phyloP scores from a whole-genome alignment of 2,329 filamentous ascomycete species.

The Neurospora sp. region DNA sequence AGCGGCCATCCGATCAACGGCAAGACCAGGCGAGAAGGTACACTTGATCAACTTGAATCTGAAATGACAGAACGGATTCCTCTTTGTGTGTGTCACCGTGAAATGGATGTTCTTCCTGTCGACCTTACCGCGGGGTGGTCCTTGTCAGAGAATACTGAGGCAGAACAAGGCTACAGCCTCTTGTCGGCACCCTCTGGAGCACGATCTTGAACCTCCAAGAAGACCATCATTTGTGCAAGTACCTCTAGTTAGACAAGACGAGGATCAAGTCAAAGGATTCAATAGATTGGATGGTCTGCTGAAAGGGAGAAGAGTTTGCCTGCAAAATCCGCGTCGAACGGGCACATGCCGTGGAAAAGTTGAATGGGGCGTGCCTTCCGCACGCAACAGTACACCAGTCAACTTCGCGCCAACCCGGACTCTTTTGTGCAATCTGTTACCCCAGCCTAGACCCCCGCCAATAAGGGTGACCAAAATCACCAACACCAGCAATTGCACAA shows the following conservation, averaged over 20 bases:
- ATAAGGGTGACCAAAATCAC: not conserved
- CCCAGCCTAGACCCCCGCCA: not conserved
- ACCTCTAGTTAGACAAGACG: not conserved
- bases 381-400: not conserved
- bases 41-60: not conserved
- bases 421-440: not conserved
- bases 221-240: not conserved
- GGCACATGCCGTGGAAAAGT: not conserved
- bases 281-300: not conserved
- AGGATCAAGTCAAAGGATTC: not conserved
- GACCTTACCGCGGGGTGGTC: not conserved
- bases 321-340: not conserved
- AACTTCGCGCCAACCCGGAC: not conserved
- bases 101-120: not conserved
- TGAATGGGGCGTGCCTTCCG: not conserved
- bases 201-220: not conserved
- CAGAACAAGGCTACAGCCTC: not conserved
- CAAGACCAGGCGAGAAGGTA: not conserved
- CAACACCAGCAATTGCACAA: not conserved
- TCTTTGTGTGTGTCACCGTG: not conserved
- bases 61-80: not conserved
- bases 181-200: not conserved
- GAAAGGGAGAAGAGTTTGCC: not conserved
- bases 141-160: not conserved
- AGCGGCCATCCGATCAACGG: not conserved